Conservation (phyloP, 768 basidiomycete species). For the Termitomyces sp. region DNA sequence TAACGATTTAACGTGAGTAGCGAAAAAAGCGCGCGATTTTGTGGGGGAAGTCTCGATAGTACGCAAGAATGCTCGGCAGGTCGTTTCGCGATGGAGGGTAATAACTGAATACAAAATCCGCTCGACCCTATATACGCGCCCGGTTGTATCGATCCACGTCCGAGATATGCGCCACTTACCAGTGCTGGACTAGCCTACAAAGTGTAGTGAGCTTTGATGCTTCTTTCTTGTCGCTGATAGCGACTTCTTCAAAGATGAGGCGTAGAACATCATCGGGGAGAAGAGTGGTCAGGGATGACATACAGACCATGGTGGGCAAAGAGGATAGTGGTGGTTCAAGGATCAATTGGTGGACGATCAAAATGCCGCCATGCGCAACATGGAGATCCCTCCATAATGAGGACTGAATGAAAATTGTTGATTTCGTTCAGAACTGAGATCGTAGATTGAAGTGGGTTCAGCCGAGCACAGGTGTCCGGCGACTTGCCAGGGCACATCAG, state of each 20-base stretch:
- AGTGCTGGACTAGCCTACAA: slow-evolving; percentile 24
- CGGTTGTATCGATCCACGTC: not conserved
- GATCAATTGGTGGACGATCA: slow-evolving; percentile 9
- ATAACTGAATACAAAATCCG: slow-evolving; percentile 29
- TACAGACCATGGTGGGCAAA: not conserved
- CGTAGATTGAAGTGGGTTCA: slow-evolving; percentile 4
- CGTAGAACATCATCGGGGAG: slow-evolving; percentile 33
- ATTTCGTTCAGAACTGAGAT: not conserved
- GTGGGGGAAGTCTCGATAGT: slow-evolving; percentile 29
- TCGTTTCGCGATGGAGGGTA: slow-evolving; percentile 23
- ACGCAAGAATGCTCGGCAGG: slow-evolving; percentile 28
- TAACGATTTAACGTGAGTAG: slow-evolving; percentile 28
- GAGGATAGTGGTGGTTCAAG: slow-evolving; percentile 1
- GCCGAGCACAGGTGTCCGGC: not conserved
- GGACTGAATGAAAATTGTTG: not conserved
- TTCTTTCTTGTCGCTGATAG: slow-evolving; percentile 21
- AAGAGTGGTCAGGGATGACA: slow-evolving; percentile 6
- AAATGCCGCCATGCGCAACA: not conserved
- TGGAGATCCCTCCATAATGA: not conserved
- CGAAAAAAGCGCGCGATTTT: slow-evolving; percentile 27
- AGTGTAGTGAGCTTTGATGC: slow-evolving; percentile 25
- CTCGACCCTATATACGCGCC: slow-evolving; percentile 23
- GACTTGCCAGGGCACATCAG: not conserved
- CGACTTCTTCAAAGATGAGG: slow-evolving; percentile 29
- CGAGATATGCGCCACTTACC: slow-evolving; percentile 18